Evolutionary conservation across 2,329 filamentous ascomycete species (phyloP), one percentile per base, ranked within the genome.

Genomic region (Ophiocordyceps polyrhachis-furcata): DNA sequence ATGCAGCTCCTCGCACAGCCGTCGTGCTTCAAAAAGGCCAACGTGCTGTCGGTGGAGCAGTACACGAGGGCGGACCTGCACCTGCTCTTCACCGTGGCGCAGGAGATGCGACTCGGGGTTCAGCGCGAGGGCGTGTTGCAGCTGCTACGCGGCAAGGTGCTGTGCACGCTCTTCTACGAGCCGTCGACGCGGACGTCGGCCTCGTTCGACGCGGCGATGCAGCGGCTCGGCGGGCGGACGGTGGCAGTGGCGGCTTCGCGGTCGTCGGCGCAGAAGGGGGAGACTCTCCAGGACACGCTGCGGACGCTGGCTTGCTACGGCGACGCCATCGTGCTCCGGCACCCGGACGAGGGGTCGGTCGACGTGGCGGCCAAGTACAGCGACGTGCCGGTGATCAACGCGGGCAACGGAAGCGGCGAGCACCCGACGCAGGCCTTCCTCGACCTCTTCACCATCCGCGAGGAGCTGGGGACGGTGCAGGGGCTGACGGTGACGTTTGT

Each of bases 191-290:
- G 91, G 45, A 98, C 91, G 5, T 95, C 89, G 13, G 79, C 84
- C 35, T 98, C 91, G 4, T 98, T 98, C 55, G 91, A 98, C 58
- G 84, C 89, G 46, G 91, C 91, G 40, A 98, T 98, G 91, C 93
- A 98, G 70, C 83, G 93, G 44, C 80, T 98, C 5, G 91, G 91
- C 53, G 91, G 91, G 42, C 76, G 86, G 43, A 89, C 83, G 3
- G 74, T 98, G 45, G 72, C 80, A 44, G 80, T 96, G 57, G 71
- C 86, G 38, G 93, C 89, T 3, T 74, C 79, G 6, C 77, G 84
- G 53, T 95, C 89, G 2, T 93, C 85, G 14, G 88, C 88, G 4
- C 76, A 88, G 63, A 98, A 98, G 73, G 91, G 91, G 40, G 91
- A 98, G 68, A 80, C 81, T 4, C 75, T 98, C 17, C 85, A 91